These are phyloP conservation scores for Bacidia gigantensis DNA, from an alignment of 495 filamentous ascomycete species.

Conservation along the genomic window DNA sequence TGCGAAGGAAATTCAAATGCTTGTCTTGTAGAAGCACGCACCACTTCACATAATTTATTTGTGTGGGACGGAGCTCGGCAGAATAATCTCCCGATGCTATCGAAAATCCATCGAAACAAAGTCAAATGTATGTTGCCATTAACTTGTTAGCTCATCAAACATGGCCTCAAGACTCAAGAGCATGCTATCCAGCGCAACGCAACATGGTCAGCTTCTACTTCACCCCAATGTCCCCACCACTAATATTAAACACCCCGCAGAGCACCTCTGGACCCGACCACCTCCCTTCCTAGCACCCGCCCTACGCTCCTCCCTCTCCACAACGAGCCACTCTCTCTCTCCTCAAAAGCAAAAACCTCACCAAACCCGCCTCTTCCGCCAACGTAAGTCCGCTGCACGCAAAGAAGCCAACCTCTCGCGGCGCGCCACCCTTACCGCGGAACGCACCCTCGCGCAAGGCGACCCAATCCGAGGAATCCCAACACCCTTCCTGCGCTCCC, in stretches of 20 bases:
- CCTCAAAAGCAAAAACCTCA: neutral
- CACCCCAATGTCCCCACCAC: neutral
- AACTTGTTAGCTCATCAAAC: neutral
- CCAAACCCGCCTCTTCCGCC: neutral
- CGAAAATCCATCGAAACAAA: no score
- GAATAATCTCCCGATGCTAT: neutral
- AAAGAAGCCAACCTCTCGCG: slow-evolving; percentile 67
- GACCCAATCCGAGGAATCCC: slow-evolving; percentile 63
- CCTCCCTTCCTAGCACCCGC: slow-evolving; percentile 16
- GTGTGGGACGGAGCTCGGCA: slow-evolving; percentile 2
- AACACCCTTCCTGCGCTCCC: slow-evolving; percentile 73
- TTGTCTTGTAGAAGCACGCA: neutral
- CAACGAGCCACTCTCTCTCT: slow-evolving; percentile 2
- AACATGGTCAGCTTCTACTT: neutral
- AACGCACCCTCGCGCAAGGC: slow-evolving; percentile 47
- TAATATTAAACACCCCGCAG: slow-evolving; percentile 4
- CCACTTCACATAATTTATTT: slow-evolving; percentile 4
- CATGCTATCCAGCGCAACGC: neutral
- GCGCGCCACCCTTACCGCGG: slow-evolving; percentile 47
- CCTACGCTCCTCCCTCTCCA: slow-evolving; percentile 13
- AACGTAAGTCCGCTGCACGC: slow-evolving; percentile 43
- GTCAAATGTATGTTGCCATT: no score
- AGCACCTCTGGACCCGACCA: slow-evolving; percentile 5
- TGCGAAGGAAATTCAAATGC: neutral
- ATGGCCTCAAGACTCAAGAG: neutral